Evolutionary conservation across 2,329 filamentous ascomycete species (phyloP).

Genomic region (Mollisia scopiformis): DNA sequence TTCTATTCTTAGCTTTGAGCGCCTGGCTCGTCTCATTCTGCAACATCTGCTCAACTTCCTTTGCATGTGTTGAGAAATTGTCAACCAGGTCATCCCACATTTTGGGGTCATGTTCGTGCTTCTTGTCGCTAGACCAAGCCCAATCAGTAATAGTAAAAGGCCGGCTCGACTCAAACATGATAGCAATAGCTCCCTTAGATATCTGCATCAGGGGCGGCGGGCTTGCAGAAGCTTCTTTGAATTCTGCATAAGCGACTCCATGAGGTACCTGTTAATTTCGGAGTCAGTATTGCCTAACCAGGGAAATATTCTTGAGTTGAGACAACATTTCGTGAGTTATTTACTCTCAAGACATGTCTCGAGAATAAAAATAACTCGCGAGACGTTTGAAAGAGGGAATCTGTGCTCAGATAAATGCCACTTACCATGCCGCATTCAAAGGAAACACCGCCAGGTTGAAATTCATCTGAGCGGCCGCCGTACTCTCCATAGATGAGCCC

Average conservation of each 20-base stretch:
- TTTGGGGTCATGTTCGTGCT: constrained; percentile 48
- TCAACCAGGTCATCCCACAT: constrained; percentile 59
- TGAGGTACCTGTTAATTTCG: no score
- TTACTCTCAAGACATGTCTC: no score
- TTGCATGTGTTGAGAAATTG: constrained; percentile 50
- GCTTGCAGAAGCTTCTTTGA: constrained; percentile 50
- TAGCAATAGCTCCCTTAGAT: constrained; percentile 49
- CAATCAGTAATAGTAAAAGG: constrained; percentile 62
- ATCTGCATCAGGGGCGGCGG: constrained; percentile 49
- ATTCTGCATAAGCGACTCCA: constrained; percentile 48
- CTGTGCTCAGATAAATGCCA: no score
- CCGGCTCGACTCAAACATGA: constrained; percentile 54
- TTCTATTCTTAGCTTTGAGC: constrained; percentile 13
- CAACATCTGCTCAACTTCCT: constrained; percentile 50
- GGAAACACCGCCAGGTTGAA: constrained; percentile 49
- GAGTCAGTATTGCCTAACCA: no score
- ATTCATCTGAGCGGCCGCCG: constrained; percentile 69
- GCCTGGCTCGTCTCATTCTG: constrained; percentile 31
- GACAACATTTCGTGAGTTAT: no score
- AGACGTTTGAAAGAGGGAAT: no score
- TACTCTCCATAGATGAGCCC: constrained; percentile 47
- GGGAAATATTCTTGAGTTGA: no score
- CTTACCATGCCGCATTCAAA: constrained; percentile 44
- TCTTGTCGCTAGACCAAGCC: constrained; percentile 46
- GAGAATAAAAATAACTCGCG: no score